Evolutionary conservation across 164 flowering plant genomes (phyloP).

Genomic region (Tetracentron sinense): DNA sequence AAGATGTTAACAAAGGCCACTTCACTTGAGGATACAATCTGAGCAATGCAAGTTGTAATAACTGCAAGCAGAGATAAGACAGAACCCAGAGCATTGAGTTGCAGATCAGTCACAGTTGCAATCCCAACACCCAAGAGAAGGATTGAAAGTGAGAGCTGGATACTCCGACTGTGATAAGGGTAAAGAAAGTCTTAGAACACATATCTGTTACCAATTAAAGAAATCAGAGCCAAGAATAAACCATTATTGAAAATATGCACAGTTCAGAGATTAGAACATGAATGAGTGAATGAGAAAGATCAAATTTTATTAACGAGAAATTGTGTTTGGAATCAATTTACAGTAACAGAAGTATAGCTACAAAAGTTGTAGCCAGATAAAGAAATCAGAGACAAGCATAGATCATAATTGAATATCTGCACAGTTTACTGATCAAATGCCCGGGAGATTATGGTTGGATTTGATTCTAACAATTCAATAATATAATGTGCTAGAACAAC

Average conservation of each 20-base stretch:
- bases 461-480: too few species aligned
- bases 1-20: background rate
- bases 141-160: slow-evolving; percentile 60
- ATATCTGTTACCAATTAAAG: background rate
- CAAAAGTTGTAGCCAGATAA: background rate
- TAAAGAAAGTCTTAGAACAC: too few species aligned
- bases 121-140: slow-evolving; percentile 92
- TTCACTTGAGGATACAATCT: slow-evolving; percentile 54
- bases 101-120: slow-evolving; percentile 96
- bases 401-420: too few species aligned
- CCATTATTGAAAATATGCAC: background rate
- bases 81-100: slow-evolving; percentile 87
- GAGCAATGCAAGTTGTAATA: slow-evolving; percentile 86
- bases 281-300: too few species aligned
- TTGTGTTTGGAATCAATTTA: background rate
- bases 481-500: too few species aligned
- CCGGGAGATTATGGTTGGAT: too few species aligned
- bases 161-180: slow-evolving; percentile 54
- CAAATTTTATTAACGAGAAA: too few species aligned
- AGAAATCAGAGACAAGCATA: background rate
- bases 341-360: background rate
- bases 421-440: too few species aligned
- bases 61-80: slow-evolving; percentile 83
- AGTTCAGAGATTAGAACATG: background rate
- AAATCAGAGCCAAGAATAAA: background rate